phyloP scores from a whole-genome alignment of 192 early-diverging fungal genomes.

The Fimicolochytrium jonesii region DNA sequence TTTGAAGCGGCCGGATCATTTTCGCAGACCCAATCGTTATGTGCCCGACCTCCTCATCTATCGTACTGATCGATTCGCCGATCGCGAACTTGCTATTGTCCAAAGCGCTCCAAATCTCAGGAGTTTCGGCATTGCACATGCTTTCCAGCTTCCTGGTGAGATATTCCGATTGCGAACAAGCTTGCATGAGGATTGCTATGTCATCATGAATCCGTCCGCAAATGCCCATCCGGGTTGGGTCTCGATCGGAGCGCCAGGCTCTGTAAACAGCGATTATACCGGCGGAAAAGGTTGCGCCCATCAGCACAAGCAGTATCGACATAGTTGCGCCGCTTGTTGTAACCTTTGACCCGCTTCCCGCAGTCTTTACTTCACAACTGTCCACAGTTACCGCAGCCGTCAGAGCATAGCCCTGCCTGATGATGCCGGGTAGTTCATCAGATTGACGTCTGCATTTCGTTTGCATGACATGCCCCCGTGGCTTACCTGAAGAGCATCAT shows the following conservation, averaged over 20 bases:
- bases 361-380: background rate
- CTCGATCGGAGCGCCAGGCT: background rate
- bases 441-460: too few species aligned
- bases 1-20: background rate
- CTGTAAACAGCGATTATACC: background rate
- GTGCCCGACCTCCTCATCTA: slow-evolving; percentile 2
- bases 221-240: background rate
- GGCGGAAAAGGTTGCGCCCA: background rate
- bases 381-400: too few species aligned
- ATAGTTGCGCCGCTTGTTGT: background rate
- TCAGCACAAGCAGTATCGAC: background rate
- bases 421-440: too few species aligned
- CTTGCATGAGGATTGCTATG: background rate
- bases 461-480: too few species aligned
- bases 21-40: background rate
- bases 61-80: background rate
- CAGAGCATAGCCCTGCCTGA: too few species aligned
- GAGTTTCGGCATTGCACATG: background rate
- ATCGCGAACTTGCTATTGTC: background rate
- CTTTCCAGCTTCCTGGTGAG: background rate
- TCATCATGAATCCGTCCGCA: background rate
- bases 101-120: background rate
- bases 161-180: background rate
- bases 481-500: background rate
- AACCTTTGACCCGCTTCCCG: background rate